A percentile compares a stretch with the other conserved stretches of the same genome.
Evolutionary conservation across 495 filamentous ascomycete species (phyloP).

Genomic region (Mycothermus thermophilus): DNA sequence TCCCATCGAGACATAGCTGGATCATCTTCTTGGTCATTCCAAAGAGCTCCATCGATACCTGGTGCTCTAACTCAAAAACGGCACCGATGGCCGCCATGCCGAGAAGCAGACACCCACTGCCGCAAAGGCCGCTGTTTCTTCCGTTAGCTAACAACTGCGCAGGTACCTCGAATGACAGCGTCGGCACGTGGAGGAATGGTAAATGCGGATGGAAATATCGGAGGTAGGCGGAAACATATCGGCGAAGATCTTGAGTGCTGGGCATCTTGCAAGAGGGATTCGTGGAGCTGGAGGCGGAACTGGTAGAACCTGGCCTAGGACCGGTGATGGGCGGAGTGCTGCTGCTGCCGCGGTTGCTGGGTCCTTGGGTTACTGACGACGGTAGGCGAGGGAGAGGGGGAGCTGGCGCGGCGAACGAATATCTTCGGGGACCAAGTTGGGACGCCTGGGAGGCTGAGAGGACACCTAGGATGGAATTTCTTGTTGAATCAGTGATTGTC

Average conservation of each 20-base stretch:
- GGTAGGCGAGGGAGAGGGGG: conserved; percentile 46
- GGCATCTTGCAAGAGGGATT: conserved; percentile 48
- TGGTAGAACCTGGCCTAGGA: too few relatives aligned
- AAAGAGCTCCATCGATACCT: conserved; percentile 73
- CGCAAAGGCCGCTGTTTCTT: conserved; percentile 54
- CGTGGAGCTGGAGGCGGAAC: conserved; percentile 34
- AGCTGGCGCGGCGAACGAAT: conserved; percentile 54
- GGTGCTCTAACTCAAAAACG: conserved; percentile 76
- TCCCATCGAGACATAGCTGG: conserved; percentile 81
- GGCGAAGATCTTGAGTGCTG: conserved; percentile 81
- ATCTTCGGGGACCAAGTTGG: conserved; percentile 61
- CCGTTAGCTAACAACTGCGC: conserved; percentile 49
- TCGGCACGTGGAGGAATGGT: conserved; percentile 86
- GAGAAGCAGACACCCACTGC: conserved; percentile 79
- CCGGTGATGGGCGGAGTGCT: conserved; percentile 53
- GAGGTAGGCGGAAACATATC: conserved; percentile 84
- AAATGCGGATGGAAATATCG: conserved; percentile 90
- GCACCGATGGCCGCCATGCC: conserved; percentile 96
- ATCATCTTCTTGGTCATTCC: conserved; percentile 94
- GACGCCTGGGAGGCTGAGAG: conserved; percentile 56
- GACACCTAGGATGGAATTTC: conserved; percentile 70
- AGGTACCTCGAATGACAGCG: conserved; percentile 75
- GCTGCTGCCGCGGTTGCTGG: conserved; percentile 32
- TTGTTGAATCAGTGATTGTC: conserved; percentile 85
- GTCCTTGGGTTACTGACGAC: conserved; percentile 34